phyloP scores from a whole-genome alignment of 1,284 basidiomycete genomes.

The Athelia psychrophila region DNA sequence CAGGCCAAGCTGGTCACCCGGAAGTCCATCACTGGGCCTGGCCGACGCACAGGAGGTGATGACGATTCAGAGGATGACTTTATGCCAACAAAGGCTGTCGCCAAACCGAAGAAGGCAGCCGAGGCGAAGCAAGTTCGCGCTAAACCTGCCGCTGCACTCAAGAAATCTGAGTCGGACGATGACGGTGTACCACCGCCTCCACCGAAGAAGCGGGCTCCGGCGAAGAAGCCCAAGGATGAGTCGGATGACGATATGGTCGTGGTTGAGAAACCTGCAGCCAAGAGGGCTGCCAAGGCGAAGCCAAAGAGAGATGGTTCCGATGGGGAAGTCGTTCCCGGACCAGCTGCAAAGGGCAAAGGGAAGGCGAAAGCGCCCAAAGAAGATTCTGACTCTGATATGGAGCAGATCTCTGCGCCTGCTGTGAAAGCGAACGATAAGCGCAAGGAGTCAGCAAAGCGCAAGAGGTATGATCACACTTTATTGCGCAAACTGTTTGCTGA shows the following conservation, averaged over 20 bases:
- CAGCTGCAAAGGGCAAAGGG: slow-evolving; percentile 32
- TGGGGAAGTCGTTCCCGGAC: slow-evolving; percentile 4
- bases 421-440: slow-evolving; percentile 20
- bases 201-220: slow-evolving; percentile 13
- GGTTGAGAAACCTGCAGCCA: slow-evolving; percentile 17
- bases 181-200: slow-evolving; percentile 17
- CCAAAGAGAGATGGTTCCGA: slow-evolving; percentile 12
- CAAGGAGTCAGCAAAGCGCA: slow-evolving; percentile 33
- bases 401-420: slow-evolving; percentile 13
- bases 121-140: slow-evolving; percentile 26
- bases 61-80: slow-evolving; percentile 74
- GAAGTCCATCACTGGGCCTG: slow-evolving; percentile 57
- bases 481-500: slow-evolving; percentile 1
- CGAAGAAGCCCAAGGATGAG: slow-evolving; percentile 32
- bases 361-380: slow-evolving; percentile 26
- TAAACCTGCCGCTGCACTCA: slow-evolving; percentile 22
- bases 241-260: slow-evolving; percentile 39
- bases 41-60: slow-evolving; percentile 47
- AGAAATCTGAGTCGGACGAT: slow-evolving; percentile 31
- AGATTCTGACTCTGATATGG: slow-evolving; percentile 8
- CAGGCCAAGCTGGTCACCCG: slow-evolving; percentile 72
- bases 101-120: slow-evolving; percentile 38
- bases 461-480: slow-evolving; percentile 23
- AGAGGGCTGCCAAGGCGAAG: slow-evolving; percentile 23
- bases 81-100: slow-evolving; percentile 62